Percentiles rank a stretch among this genome's conserved stretches.
These are phyloP conservation scores for Somion occarium DNA, from an alignment of 1,284 basidiomycete genomes.

Conservation along the genomic window DNA sequence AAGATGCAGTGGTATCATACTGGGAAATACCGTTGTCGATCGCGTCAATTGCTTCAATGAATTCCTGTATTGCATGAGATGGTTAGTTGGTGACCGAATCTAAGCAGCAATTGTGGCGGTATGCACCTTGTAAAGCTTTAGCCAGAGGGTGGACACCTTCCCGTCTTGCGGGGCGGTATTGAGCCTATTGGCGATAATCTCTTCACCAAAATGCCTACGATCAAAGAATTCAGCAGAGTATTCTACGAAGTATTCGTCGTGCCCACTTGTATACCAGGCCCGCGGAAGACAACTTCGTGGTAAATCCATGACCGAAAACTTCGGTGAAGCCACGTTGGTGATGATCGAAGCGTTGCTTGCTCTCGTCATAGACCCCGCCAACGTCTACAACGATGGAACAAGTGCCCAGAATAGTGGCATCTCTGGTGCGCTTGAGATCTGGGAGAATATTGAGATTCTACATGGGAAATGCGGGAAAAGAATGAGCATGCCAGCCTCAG, in stretches of 20 bases:
- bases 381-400: constrained; percentile 99
- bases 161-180: constrained; percentile 50
- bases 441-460: background rate
- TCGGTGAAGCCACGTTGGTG: constrained; percentile 94
- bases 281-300: constrained; percentile 89
- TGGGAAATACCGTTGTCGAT: constrained; percentile 94
- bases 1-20: constrained; percentile 56
- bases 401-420: constrained; percentile 72
- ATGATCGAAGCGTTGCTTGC: constrained; percentile 84
- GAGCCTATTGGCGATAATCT: constrained; percentile 73
- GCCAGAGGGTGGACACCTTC: constrained; percentile 73
- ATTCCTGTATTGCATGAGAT: constrained; percentile 50
- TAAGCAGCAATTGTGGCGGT: background rate
- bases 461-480: background rate
- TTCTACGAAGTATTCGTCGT: no score
- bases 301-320: constrained; percentile 82
- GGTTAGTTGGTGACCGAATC: no score
- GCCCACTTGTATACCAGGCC: constrained; percentile 92
- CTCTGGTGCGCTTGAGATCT: constrained; percentile 81
- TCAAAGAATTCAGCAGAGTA: no score
- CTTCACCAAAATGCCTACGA: constrained; percentile 84
- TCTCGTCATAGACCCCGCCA: constrained; percentile 87
- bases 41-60: constrained; percentile 93
- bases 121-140: constrained; percentile 81
- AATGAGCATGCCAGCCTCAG: constrained; percentile 56